phyloP scores from a whole-genome alignment of 257 asterid species.

The Nicotiana paniculata region DNA sequence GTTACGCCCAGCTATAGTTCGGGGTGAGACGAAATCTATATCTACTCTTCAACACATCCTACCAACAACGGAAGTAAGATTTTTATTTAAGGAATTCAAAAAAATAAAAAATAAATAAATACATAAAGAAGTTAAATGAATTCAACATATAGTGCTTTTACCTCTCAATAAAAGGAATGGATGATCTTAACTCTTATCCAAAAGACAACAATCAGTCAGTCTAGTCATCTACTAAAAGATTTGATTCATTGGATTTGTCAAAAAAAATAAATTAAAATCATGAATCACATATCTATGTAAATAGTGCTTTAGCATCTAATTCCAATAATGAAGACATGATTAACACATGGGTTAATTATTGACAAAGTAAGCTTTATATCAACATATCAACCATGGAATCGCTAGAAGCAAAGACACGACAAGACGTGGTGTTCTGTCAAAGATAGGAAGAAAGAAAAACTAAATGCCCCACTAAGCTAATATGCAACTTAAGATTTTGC shows the following conservation, averaged over 20 bases:
- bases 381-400: not conserved
- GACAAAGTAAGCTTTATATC: not conserved
- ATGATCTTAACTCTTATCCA: not conserved
- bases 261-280: not conserved
- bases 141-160: too few species aligned
- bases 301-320: not conserved
- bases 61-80: too few species aligned
- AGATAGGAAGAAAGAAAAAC: not conserved
- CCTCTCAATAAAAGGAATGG: not conserved
- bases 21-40: too few species aligned
- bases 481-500: not conserved
- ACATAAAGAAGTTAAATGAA: too few species aligned
- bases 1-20: too few species aligned
- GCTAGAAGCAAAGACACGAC: not conserved
- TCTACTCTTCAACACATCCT: too few species aligned
- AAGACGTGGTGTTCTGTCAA: not conserved
- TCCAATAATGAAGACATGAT: not conserved
- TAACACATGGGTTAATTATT: not conserved
- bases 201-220: not conserved
- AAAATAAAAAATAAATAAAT: too few species aligned
- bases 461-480: not conserved
- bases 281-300: not conserved
- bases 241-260: not conserved
- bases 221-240: not conserved
- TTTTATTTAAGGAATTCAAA: too few species aligned